Percentiles rank a stretch among this genome's conserved stretches.
phyloP scores from a whole-genome alignment of 2,329 filamentous ascomycete species.

The Pseudogymnoascus sp. region DNA sequence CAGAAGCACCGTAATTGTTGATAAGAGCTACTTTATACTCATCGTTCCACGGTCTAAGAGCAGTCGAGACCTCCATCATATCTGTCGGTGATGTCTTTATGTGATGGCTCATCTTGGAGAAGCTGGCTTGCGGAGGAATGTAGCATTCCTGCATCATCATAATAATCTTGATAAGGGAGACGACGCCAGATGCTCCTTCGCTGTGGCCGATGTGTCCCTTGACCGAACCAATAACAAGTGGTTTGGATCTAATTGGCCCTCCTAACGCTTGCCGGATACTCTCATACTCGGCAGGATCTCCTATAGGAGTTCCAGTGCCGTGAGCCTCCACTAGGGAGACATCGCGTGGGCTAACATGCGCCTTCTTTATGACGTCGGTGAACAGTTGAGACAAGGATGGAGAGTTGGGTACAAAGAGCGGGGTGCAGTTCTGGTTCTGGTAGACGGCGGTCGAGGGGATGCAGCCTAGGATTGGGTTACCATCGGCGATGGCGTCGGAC shows the following conservation, averaged over 20 bases:
- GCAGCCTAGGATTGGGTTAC: constrained; percentile 37
- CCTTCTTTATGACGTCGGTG: constrained; percentile 58
- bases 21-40: constrained; percentile 14
- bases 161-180: neutral
- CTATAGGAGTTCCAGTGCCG: constrained; percentile 78
- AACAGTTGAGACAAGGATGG: constrained; percentile 48
- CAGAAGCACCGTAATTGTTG: constrained; percentile 23
- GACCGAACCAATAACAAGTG: constrained; percentile 29
- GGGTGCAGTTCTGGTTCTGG: constrained; percentile 14
- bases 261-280: constrained; percentile 57
- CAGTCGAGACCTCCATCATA: neutral
- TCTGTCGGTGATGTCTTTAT: constrained; percentile 28
- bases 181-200: neutral
- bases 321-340: constrained; percentile 82
- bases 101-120: constrained; percentile 30
- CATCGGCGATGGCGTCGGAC: constrained; percentile 38
- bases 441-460: constrained; percentile 16
- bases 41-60: neutral
- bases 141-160: neutral
- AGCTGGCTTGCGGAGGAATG: constrained; percentile 18
- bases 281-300: constrained; percentile 73
- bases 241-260: too few relatives aligned
- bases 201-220: constrained; percentile 9
- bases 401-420: constrained; percentile 17
- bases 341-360: constrained; percentile 66